Conservation (phyloP, 108 stramenopile genomes). For the Pinguiococcus pyrenoidosus region DNA sequence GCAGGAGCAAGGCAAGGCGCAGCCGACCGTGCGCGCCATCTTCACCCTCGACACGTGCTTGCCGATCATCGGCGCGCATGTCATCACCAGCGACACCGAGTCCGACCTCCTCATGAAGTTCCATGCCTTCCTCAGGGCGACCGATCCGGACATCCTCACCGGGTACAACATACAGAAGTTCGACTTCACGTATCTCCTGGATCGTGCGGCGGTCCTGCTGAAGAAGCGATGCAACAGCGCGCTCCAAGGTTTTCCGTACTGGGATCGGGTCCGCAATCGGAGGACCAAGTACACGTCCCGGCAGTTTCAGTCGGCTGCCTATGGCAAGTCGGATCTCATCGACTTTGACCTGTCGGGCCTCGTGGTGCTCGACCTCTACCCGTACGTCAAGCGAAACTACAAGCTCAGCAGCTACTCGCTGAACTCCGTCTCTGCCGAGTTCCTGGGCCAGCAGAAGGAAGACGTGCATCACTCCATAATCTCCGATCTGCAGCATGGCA, state of each 20-base stretch:
- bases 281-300: slow-evolving; percentile 85
- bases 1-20: slow-evolving; percentile 64
- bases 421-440: slow-evolving; percentile 94
- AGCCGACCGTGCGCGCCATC: slow-evolving; percentile 78
- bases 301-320: slow-evolving; percentile 91
- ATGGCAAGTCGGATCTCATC: slow-evolving; percentile 80
- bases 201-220: slow-evolving; percentile 70
- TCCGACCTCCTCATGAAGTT: slow-evolving; percentile 54
- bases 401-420: slow-evolving; percentile 86
- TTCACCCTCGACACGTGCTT: slow-evolving; percentile 89
- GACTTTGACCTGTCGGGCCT: slow-evolving; percentile 92
- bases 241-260: too few relatives aligned
- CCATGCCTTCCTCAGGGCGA: slow-evolving; percentile 65
- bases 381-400: slow-evolving; percentile 98
- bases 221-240: too few relatives aligned
- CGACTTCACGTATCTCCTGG: slow-evolving; percentile 93
- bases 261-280: too few relatives aligned
- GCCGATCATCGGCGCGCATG: slow-evolving; percentile 94
- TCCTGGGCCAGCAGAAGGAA: slow-evolving; percentile 93
- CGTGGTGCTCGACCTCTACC: slow-evolving; percentile 95
- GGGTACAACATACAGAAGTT: slow-evolving; percentile 95
- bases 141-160: slow-evolving; percentile 94
- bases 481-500: slow-evolving; percentile 80
- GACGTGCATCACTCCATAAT: slow-evolving; percentile 99
- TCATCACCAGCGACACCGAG: slow-evolving; percentile 79